A percentile compares a stretch with the other conserved stretches of the same genome.
These are phyloP conservation scores for Alternaria viburni DNA, from an alignment of 2,329 filamentous ascomycete genomes.

Conservation along the genomic window DNA sequence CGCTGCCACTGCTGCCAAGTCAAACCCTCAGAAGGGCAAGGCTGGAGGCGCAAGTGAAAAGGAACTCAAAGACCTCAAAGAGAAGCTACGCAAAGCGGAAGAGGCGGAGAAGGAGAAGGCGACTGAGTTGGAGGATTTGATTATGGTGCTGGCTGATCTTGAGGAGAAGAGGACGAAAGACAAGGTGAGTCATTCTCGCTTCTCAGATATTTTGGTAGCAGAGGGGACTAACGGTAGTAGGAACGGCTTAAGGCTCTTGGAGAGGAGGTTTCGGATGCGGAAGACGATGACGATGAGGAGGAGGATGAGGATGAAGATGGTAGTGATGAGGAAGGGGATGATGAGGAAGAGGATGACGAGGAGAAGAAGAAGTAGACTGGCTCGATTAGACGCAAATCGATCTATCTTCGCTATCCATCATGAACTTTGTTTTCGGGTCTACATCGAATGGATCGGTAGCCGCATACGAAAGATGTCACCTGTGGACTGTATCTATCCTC, in stretches of 20 bases:
- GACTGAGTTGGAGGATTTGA: conserved; percentile 56
- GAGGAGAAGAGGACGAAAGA: conserved; percentile 53
- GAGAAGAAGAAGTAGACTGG: neutral
- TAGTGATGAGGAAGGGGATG: conserved; percentile 3
- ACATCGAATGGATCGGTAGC: too few species aligned
- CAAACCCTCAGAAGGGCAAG: neutral
- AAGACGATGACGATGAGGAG: conserved; percentile 46
- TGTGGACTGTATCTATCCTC: too few species aligned
- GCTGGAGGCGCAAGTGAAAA: conserved; percentile 10
- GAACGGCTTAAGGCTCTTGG: conserved; percentile 56
- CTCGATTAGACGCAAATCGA: neutral
- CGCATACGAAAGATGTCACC: too few species aligned
- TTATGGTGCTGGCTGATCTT: conserved; percentile 56
- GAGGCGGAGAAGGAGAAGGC: conserved; percentile 50
- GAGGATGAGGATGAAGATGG: conserved; percentile 28
- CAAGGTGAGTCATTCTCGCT: conserved; percentile 48
- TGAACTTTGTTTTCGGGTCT: too few species aligned
- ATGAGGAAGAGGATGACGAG: neutral
- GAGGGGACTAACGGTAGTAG: conserved; percentile 31
- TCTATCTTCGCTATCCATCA: neutral
- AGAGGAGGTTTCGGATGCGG: conserved; percentile 51
- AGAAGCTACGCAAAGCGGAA: conserved; percentile 51
- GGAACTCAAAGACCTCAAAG: conserved; percentile 53
- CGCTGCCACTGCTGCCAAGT: accelerated
- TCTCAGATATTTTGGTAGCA: too few species aligned